Evolutionary conservation across 2,329 filamentous ascomycete genomes (phyloP).

Genomic region (Ascochyta clinopodiicola): DNA sequence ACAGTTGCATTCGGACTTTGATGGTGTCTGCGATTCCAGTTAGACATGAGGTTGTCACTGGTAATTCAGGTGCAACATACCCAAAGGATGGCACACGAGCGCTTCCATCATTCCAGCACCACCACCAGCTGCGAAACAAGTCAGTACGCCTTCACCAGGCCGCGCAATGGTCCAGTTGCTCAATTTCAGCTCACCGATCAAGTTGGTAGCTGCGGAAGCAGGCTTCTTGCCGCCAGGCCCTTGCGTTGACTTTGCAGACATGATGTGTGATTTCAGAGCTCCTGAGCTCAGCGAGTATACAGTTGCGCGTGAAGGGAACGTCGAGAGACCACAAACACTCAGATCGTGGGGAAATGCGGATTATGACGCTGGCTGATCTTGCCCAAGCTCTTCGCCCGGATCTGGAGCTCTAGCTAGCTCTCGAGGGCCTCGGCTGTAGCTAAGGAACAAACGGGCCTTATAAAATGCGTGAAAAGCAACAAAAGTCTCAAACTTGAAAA

Average conservation of each 20-base stretch:
- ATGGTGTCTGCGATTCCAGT: constrained; percentile 76
- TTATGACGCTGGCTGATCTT: constrained; percentile 22
- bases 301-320: constrained; percentile 3
- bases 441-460: constrained; percentile 27
- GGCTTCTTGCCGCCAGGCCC: constrained; percentile 73
- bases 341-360: constrained; percentile 7
- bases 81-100: constrained; percentile 90
- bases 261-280: constrained; percentile 40
- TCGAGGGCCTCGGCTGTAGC: constrained; percentile 22
- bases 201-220: constrained; percentile 84
- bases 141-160: constrained; percentile 19
- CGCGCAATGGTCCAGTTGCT: neutral
- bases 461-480: constrained; percentile 12
- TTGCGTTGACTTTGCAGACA: constrained; percentile 66
- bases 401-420: constrained; percentile 28
- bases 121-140: constrained; percentile 75
- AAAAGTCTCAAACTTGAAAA: constrained; percentile 1
- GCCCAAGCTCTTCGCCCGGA: constrained; percentile 15
- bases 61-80: constrained; percentile 57
- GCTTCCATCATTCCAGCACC: constrained; percentile 99
- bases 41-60: constrained; percentile 13
- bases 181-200: constrained; percentile 73
- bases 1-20: constrained; percentile 99
- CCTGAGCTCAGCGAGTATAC: neutral
- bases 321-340: neutral